phyloP scores from a whole-genome alignment of 345 rosid species.

The Raphanus raphanistrum region DNA sequence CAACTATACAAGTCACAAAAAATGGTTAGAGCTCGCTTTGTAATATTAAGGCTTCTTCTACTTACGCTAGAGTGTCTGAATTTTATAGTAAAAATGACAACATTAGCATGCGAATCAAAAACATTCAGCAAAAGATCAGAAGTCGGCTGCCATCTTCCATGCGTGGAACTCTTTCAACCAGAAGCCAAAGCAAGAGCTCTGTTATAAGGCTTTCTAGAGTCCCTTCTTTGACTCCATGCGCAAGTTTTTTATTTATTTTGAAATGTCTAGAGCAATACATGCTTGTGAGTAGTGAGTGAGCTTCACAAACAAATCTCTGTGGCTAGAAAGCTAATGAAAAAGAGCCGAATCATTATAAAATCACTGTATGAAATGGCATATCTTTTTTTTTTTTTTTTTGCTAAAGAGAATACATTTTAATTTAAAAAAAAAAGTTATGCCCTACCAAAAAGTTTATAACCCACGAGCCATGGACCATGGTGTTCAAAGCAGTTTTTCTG shows the following conservation, averaged over 20 bases:
- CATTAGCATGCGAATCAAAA: too few relatives aligned
- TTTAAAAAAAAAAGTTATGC: too few relatives aligned
- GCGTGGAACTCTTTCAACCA: constrained; percentile 86
- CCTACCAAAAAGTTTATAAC: too few relatives aligned
- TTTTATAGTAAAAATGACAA: too few relatives aligned
- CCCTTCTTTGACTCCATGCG: constrained; percentile 84
- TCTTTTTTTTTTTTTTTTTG: too few relatives aligned
- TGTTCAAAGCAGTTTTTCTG: constrained; percentile 78
- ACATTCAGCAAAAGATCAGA: constrained; percentile 36
- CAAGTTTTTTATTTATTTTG: constrained; percentile 49
- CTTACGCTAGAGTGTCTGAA: too few relatives aligned
- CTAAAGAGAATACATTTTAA: too few relatives aligned
- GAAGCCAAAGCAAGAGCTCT: constrained; percentile 42
- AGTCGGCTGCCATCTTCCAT: constrained; percentile 99
- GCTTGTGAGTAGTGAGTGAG: constrained; percentile 16
- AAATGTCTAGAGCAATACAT: constrained; percentile 46
- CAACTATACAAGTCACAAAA: too few relatives aligned
- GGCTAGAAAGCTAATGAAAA: constrained; percentile 1
- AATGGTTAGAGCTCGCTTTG: too few relatives aligned
- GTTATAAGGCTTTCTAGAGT: constrained; percentile 93
- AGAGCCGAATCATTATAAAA: constrained; percentile 8
- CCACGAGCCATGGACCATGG: too few relatives aligned
- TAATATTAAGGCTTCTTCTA: too few relatives aligned
- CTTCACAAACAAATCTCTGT: constrained; percentile 21
- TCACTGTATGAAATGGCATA: too few relatives aligned